These are phyloP conservation scores for Dunaliella sp. DNA, from an alignment of 139 green algal species.

Conservation along the genomic window DNA sequence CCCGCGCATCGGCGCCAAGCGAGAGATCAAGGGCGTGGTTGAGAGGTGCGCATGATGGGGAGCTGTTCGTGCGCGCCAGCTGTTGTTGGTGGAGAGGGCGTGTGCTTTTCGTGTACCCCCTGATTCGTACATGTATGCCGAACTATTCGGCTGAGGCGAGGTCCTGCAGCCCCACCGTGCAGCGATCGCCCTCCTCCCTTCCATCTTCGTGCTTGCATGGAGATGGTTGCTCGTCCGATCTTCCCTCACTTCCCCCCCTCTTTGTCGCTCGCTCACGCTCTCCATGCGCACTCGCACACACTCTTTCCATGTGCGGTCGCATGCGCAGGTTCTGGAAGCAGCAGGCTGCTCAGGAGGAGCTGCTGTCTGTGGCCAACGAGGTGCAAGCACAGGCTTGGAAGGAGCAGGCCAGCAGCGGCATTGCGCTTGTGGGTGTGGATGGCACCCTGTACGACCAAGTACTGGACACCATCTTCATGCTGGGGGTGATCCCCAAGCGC, in stretches of 20 bases:
- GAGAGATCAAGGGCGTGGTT: slow-evolving; percentile 84
- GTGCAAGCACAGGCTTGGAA: slow-evolving; percentile 22
- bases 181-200: too few species aligned
- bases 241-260: too few species aligned
- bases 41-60: slow-evolving; percentile 65
- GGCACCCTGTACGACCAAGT: slow-evolving; percentile 88
- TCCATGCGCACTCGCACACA: not conserved
- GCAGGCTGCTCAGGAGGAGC: slow-evolving; percentile 38
- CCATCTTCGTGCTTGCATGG: too few species aligned
- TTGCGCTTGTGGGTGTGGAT: slow-evolving; percentile 74
- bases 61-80: too few species aligned
- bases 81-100: too few species aligned
- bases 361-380: slow-evolving; percentile 25
- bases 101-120: too few species aligned
- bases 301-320: not conserved
- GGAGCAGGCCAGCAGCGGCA: slow-evolving; percentile 51
- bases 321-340: slow-evolving; percentile 71
- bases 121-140: too few species aligned
- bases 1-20: slow-evolving; percentile 69
- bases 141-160: too few species aligned
- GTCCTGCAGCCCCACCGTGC: too few species aligned
- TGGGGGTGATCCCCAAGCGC: slow-evolving; percentile 68
- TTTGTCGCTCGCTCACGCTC: too few species aligned
- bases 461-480: slow-evolving; percentile 73
- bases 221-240: too few species aligned